Evolutionary conservation across 129 eudicot genomes (phyloP), one percentile per base, ranked within the genome.

Genomic region (Flaveria bidentis): DNA sequence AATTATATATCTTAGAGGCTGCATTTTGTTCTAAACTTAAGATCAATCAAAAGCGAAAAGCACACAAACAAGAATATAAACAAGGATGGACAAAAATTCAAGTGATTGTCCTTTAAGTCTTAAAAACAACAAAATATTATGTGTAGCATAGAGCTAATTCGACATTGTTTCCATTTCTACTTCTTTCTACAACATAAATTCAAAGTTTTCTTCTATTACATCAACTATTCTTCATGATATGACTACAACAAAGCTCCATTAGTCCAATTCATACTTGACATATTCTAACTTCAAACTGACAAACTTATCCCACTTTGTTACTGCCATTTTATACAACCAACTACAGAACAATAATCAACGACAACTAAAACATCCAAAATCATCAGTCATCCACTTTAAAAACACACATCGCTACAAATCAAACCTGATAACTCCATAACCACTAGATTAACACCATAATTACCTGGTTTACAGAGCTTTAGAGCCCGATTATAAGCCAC

Each of bases 401-500:
- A 44, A 18, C n/a, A 41, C 68, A 50, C 9, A 15, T 44, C 4
- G 30, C 25, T 42, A 61, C 60, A 74, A 57, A 41, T 12, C 16
- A 39, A 60, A 42, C 47, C 1, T 47, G 9, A 16, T 11, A 66
- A 28, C 13, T 49, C 13, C 51, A 64, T 17, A 18, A 49, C 36
- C 51, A 47, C 23, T 49, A 12, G 33, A 12, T 63, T 51, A 8
- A 79, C 12, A 17, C 8, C 26, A 80, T 9, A 45, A 13, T 41
- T 16, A 94, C 99, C 99, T 83, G 92, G 97, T 75, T 81, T 88
- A 14, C 87, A 91, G 69, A 94, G 86, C 85, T 85, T 89, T 5
- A 94, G 78, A 74, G 99, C 99, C 42, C 97, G 91, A 85, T 94
- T 91, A 70, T 94, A 94, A 61, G 99, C 99, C 83, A 86, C 55